phyloP scores from a whole-genome alignment of 169 alveolate species.

The Blepharisma undulans region DNA sequence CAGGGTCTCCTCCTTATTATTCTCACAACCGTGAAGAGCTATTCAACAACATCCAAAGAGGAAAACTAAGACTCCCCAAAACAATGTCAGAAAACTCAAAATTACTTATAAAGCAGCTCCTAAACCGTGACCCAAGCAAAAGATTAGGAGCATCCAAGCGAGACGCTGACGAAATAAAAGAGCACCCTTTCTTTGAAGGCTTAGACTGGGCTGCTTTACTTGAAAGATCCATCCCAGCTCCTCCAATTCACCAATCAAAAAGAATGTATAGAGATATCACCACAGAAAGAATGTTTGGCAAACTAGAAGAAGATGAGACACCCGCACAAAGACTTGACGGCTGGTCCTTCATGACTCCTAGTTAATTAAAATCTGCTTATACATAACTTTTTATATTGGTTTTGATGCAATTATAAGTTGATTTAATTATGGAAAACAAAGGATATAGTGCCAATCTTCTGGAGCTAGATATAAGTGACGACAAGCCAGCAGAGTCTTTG shows the following conservation, averaged over 20 bases:
- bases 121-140: slow-evolving; percentile 72
- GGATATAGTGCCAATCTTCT: background rate
- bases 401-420: background rate
- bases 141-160: slow-evolving; percentile 77
- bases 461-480: background rate
- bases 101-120: slow-evolving; percentile 59
- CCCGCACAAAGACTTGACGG: slow-evolving; percentile 16
- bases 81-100: slow-evolving; percentile 72
- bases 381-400: background rate
- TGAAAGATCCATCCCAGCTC: background rate
- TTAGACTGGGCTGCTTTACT: slow-evolving; percentile 23
- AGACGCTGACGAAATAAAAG: slow-evolving; percentile 70
- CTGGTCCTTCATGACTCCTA: slow-evolving; percentile 28
- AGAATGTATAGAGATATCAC: background rate
- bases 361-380: background rate
- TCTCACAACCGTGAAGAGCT: slow-evolving; percentile 53
- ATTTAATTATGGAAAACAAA: background rate
- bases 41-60: slow-evolving; percentile 77
- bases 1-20: slow-evolving; percentile 86
- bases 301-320: slow-evolving; percentile 31
- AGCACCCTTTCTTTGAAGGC: slow-evolving; percentile 39
- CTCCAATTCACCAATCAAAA: background rate
- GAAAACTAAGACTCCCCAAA: slow-evolving; percentile 73
- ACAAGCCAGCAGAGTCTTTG: background rate
- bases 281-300: background rate